Conservation (phyloP, 257 asterid genomes). For the Handroanthus guayacan region DNA sequence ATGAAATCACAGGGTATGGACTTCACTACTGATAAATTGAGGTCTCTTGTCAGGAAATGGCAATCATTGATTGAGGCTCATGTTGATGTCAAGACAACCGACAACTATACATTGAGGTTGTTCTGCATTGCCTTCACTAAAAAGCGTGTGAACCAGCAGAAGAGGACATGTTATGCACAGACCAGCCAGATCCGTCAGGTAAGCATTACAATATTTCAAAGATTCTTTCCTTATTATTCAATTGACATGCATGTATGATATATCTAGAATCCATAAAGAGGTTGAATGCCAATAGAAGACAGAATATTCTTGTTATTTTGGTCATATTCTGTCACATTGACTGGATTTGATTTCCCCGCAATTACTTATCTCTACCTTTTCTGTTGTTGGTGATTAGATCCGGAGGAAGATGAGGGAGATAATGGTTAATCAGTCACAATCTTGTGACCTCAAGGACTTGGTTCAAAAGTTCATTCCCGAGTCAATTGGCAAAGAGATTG, state of each 20-base stretch:
- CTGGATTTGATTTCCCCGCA: neutral
- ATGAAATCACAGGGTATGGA: conserved; percentile 69
- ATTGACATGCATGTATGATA: neutral
- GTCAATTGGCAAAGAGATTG: conserved; percentile 84
- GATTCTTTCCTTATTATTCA: neutral
- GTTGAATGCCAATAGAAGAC: too few species aligned
- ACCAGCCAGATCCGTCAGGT: conserved; percentile 89
- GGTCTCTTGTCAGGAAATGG: conserved; percentile 82
- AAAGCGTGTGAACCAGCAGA: conserved; percentile 85
- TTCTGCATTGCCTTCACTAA: conserved; percentile 90
- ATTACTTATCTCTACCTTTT: neutral
- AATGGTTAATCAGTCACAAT: conserved; percentile 76
- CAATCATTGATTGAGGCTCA: conserved; percentile 84
- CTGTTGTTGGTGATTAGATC: conserved; percentile 48
- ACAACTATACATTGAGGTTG: conserved; percentile 65
- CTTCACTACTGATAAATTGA: conserved; percentile 78
- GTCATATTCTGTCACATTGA: neutral
- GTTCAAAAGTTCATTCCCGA: conserved; percentile 86
- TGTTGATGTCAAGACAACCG: conserved; percentile 89
- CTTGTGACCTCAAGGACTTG: conserved; percentile 79
- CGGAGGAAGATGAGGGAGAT: conserved; percentile 89
- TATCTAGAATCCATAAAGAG: neutral
- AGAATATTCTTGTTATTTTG: neutral
- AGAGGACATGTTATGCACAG: conserved; percentile 89
- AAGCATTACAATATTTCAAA: neutral